A percentile compares a stretch with the other conserved stretches of the same genome.
Conservation (phyloP, 73 alveolate genomes). For the Paraurostyla sp. region DNA sequence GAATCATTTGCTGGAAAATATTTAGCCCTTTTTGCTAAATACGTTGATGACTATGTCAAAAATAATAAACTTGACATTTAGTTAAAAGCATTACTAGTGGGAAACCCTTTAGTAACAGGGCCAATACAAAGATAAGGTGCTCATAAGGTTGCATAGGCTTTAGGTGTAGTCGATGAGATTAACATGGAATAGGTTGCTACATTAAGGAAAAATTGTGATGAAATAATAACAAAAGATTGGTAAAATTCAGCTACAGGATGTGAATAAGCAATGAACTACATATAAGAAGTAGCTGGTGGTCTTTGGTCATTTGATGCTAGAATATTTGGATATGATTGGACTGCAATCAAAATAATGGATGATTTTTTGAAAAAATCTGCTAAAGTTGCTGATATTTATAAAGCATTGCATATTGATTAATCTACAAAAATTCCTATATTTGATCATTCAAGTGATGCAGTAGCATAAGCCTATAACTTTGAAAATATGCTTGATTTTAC, state of each 20-base stretch:
- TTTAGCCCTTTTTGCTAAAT: constrained; percentile 79
- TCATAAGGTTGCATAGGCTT: constrained; percentile 18
- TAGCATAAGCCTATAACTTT: background rate
- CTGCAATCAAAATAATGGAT: background rate
- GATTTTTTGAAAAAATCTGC: background rate
- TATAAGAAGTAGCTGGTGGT: constrained; percentile 20
- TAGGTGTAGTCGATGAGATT: constrained; percentile 35
- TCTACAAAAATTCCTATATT: constrained; percentile 14
- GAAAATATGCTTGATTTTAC: constrained; percentile 16
- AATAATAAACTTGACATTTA: background rate
- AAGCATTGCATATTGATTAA: constrained; percentile 37
- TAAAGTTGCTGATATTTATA: background rate
- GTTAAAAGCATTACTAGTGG: background rate
- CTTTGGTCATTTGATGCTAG: background rate
- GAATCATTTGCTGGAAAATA: constrained; percentile 98
- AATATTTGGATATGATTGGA: constrained; percentile 1
- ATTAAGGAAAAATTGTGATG: background rate
- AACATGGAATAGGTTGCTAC: constrained; percentile 4
- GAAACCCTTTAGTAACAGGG: constrained; percentile 8
- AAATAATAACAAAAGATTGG: background rate
- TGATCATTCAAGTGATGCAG: background rate
- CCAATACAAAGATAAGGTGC: background rate
- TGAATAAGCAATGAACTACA: background rate
- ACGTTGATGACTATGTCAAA: constrained; percentile 7
- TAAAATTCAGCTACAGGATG: background rate